These are phyloP conservation scores for Penicillium hordei DNA, from an alignment of 2,329 filamentous ascomycete genomes.

Conservation along the genomic window DNA sequence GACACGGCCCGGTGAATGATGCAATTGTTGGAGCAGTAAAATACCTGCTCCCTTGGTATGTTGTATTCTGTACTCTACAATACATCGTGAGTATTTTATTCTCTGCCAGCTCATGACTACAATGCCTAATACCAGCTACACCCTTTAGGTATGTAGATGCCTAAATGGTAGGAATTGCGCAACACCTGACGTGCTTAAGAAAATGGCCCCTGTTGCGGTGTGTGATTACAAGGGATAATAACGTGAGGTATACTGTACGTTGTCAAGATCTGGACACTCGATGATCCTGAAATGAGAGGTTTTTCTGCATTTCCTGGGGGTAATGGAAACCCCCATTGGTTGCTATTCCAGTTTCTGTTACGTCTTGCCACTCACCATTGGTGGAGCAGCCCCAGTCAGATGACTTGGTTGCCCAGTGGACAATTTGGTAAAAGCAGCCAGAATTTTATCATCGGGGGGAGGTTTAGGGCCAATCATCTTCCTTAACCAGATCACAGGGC, in stretches of 20 bases:
- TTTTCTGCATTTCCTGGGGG: conserved; percentile 26
- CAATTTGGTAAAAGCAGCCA: conserved; percentile 20
- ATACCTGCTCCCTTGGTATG: not conserved
- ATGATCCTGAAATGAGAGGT: conserved; percentile 14
- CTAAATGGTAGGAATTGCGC: not conserved
- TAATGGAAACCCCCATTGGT: conserved; percentile 38
- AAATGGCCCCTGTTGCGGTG: conserved; percentile 3
- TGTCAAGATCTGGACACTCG: conserved; percentile 16
- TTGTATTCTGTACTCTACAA: not conserved
- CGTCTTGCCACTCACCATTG: conserved; percentile 31
- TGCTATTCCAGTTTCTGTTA: conserved; percentile 36
- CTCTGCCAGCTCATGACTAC: too few relatives aligned
- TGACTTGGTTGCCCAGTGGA: conserved; percentile 25
- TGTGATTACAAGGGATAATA: conserved; percentile 4
- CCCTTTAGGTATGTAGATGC: too few relatives aligned
- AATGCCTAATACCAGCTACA: not conserved
- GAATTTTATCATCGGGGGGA: not conserved
- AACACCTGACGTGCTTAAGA: conserved; percentile 1
- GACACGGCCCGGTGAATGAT: conserved; percentile 10
- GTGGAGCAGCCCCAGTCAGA: conserved; percentile 30
- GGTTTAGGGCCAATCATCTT: not conserved
- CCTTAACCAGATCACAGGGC: conserved; percentile 1
- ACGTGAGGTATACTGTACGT: not conserved
- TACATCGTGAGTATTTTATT: not conserved
- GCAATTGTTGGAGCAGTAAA: conserved; percentile 7